Conservation (phyloP, 1,139 yeast species). For the Saccharomycopsis phalli region DNA sequence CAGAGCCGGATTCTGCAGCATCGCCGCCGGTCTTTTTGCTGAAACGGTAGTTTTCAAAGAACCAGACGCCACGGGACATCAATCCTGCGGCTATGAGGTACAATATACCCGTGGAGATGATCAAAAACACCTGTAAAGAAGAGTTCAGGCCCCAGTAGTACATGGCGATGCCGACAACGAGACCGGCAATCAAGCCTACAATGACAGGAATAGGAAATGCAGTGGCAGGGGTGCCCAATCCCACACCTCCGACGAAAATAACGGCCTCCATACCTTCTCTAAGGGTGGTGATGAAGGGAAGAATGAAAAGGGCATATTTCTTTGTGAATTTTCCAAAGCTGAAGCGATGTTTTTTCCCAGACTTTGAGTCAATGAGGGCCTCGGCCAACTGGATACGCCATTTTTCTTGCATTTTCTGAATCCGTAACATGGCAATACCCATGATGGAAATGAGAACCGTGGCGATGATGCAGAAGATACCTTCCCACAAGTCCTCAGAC, state of each 20-base stretch:
- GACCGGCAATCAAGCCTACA: conserved; percentile 64
- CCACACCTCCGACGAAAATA: conserved; percentile 84
- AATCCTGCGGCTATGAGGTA: conserved; percentile 82
- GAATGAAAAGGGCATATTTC: conserved; percentile 65
- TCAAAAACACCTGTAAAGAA: conserved; percentile 69
- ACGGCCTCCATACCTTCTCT: conserved; percentile 92
- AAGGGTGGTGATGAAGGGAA: conserved; percentile 76
- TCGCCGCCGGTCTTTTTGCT: conserved; percentile 71
- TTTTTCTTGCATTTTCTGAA: conserved; percentile 78
- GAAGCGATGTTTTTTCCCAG: conserved; percentile 29
- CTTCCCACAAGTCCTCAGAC: conserved; percentile 89
- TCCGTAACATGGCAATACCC: conserved; percentile 79
- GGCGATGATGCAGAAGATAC: conserved; percentile 72
- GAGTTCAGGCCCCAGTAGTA: conserved; percentile 67
- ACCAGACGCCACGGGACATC: conserved; percentile 86
- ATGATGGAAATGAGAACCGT: conserved; percentile 73
- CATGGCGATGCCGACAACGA: conserved; percentile 50
- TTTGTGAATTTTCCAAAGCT: conserved; percentile 31
- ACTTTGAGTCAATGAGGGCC: conserved; percentile 36
- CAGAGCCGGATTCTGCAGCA: conserved; percentile 80
- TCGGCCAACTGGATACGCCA: conserved; percentile 67
- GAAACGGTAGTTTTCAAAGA: conserved; percentile 58
- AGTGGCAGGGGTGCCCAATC: conserved; percentile 48
- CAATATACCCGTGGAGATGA: conserved; percentile 70
- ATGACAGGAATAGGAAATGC: conserved; percentile 80